phyloP scores from a whole-genome alignment of 331 rosid species.

The Malus hybrid region DNA sequence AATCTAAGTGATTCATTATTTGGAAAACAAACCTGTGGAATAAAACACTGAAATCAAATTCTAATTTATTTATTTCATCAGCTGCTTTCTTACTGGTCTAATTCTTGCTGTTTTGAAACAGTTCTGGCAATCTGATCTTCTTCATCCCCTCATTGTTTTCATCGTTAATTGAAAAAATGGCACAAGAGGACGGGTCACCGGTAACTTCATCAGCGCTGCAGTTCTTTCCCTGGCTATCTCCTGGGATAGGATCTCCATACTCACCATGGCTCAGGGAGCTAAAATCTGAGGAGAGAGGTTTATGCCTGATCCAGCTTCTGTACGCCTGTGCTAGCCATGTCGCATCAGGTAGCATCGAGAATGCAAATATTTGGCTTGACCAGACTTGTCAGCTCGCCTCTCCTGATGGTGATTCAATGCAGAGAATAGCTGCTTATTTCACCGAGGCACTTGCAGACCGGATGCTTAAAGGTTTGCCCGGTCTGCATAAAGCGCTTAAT shows the following conservation, averaged over 20 bases:
- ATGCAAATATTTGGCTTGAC: conserved; percentile 63
- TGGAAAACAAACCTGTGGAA: neutral
- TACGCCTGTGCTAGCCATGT: conserved; percentile 58
- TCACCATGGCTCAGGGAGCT: conserved; percentile 52
- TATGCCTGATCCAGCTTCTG: conserved; percentile 47
- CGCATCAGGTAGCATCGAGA: conserved; percentile 59
- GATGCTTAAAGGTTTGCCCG: conserved; percentile 57
- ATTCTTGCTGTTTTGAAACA: conserved; percentile 2
- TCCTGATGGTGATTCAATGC: conserved; percentile 62
- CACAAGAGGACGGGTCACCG: conserved; percentile 36
- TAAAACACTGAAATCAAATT: neutral
- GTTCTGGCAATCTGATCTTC: conserved; percentile 1
- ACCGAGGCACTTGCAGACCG: conserved; percentile 66
- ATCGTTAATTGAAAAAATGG: conserved; percentile 16
- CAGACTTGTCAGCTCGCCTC: conserved; percentile 59
- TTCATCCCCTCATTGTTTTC: neutral
- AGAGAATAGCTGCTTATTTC: conserved; percentile 72
- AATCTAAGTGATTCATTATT: neutral
- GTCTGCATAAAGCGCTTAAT: conserved; percentile 55
- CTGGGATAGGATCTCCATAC: conserved; percentile 48
- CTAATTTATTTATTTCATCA: neutral
- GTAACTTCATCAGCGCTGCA: conserved; percentile 23
- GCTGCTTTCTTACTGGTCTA: neutral
- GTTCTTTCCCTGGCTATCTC: conserved; percentile 30
- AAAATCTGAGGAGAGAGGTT: conserved; percentile 46